A percentile compares a stretch with the other conserved stretches of the same genome.
Evolutionary conservation across 768 basidiomycete species (phyloP).

Genomic region (Boletus insuetus): DNA sequence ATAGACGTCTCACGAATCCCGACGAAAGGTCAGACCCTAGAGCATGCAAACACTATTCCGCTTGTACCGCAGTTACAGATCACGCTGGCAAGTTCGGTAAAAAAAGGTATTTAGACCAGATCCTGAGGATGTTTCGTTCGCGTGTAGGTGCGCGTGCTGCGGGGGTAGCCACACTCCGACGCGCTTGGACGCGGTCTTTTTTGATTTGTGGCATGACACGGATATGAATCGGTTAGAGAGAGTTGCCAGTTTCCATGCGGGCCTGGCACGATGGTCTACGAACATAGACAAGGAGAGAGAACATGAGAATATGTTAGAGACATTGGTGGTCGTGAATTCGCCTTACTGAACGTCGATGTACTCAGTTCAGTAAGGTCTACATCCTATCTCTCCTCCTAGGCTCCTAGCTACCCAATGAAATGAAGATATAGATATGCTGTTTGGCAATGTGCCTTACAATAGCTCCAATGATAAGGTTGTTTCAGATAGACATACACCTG

Average conservation of each 20-base stretch:
- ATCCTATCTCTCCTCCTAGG: too few species aligned
- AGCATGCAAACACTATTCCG: background rate
- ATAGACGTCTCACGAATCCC: background rate
- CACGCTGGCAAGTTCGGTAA: slow-evolving; percentile 16
- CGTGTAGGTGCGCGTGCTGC: slow-evolving; percentile 6
- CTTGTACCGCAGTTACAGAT: slow-evolving; percentile 12
- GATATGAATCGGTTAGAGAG: background rate
- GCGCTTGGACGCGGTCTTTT: slow-evolving; percentile 10
- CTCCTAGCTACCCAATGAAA: too few species aligned
- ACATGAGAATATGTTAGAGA: too few species aligned
- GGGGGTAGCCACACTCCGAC: slow-evolving; percentile 4
- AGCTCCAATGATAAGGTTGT: too few species aligned
- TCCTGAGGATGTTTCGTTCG: slow-evolving; percentile 9
- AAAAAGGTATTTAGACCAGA: slow-evolving; percentile 5
- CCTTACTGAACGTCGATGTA: too few species aligned
- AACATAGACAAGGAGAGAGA: background rate
- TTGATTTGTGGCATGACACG: slow-evolving; percentile 7
- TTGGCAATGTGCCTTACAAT: too few species aligned
- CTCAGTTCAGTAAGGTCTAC: too few species aligned
- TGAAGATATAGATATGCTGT: too few species aligned
- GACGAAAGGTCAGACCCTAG: background rate
- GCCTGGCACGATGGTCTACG: background rate
- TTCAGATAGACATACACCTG: too few species aligned
- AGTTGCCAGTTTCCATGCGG: background rate
- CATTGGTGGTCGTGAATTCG: too few species aligned